Evolutionary conservation across 169 alveolate species (phyloP).

Genomic region (Plasmodium chabaudi): DNA sequence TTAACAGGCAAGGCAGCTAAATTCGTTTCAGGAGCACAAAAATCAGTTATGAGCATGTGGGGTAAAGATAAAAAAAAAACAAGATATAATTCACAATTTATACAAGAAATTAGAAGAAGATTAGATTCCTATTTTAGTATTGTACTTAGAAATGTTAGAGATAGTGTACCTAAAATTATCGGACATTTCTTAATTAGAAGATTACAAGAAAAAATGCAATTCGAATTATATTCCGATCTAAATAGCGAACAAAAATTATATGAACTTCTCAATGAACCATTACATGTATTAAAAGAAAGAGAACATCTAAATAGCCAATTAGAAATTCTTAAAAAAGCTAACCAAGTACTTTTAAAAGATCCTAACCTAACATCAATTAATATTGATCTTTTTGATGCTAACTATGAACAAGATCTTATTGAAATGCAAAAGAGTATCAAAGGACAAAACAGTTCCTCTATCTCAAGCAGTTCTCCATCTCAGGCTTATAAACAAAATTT

Average conservation of each 20-base stretch:
- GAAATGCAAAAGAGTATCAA: conserved; percentile 31
- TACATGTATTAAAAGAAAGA: conserved; percentile 88
- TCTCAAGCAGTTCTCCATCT: background rate
- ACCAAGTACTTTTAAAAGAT: conserved; percentile 85
- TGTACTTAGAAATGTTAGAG: conserved; percentile 96
- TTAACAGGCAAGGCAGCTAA: conserved; percentile 83
- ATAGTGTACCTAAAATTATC: conserved; percentile 96
- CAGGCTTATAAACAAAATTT: conserved; percentile 14
- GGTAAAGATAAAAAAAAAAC: conserved; percentile 82
- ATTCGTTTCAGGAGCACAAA: conserved; percentile 78
- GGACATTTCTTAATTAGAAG: conserved; percentile 93
- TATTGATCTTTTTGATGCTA: conserved; percentile 62
- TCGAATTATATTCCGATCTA: conserved; percentile 80
- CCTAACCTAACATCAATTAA: conserved; percentile 79
- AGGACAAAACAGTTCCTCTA: background rate
- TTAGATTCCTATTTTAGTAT: conserved; percentile 95
- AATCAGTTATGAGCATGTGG: conserved; percentile 78
- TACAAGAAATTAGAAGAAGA: conserved; percentile 94
- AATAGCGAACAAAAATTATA: conserved; percentile 81
- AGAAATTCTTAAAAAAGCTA: conserved; percentile 86
- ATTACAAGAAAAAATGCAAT: conserved; percentile 82
- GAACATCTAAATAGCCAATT: conserved; percentile 81
- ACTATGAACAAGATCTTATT: conserved; percentile 62
- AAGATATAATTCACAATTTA: conserved; percentile 89
- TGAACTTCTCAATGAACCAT: conserved; percentile 85